These are phyloP conservation scores for Papiliotrema flavescens DNA, from an alignment of 1,284 basidiomycete genomes.

Conservation along the genomic window DNA sequence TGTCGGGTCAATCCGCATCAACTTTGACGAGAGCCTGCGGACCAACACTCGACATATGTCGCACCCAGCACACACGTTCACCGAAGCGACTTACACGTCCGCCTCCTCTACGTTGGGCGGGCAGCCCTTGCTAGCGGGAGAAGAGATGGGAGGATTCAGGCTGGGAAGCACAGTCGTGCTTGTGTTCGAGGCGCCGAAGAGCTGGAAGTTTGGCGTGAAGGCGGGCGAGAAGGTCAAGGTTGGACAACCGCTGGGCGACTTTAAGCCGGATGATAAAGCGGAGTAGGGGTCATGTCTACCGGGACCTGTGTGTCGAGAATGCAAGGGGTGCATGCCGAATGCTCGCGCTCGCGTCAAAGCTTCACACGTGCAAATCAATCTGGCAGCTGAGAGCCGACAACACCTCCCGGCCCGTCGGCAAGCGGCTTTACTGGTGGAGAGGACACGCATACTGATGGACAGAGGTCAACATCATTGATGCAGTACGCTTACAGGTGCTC, in stretches of 20 bases:
- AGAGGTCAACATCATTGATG: too few species aligned
- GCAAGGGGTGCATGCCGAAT: too few species aligned
- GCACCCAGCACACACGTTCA: constrained; percentile 82
- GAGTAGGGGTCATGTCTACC: constrained; percentile 1
- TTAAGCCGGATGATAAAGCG: constrained; percentile 8
- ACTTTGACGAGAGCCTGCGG: constrained; percentile 87
- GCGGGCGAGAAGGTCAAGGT: constrained; percentile 84
- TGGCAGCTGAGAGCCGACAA: too few species aligned
- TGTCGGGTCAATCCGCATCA: constrained; percentile 93
- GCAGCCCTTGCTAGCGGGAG: constrained; percentile 78
- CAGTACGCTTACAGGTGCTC: too few species aligned
- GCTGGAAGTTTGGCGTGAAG: constrained; percentile 76
- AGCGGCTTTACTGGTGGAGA: too few species aligned
- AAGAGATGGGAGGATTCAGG: constrained; percentile 97
- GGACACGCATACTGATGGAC: too few species aligned
- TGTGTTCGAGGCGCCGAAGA: constrained; percentile 88
- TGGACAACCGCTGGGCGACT: constrained; percentile 60
- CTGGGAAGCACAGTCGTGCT: constrained; percentile 94
- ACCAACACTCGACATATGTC: constrained; percentile 70
- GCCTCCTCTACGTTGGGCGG: constrained; percentile 79
- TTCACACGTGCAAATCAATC: too few species aligned
- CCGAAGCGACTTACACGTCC: constrained; percentile 81
- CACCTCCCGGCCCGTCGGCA: too few species aligned
- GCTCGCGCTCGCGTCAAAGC: too few species aligned
- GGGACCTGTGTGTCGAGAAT: background rate